A percentile compares a stretch with the other conserved stretches of the same genome.
These are phyloP conservation scores for Neurospora tetraspora DNA, from an alignment of 495 filamentous ascomycete genomes.

Conservation along the genomic window DNA sequence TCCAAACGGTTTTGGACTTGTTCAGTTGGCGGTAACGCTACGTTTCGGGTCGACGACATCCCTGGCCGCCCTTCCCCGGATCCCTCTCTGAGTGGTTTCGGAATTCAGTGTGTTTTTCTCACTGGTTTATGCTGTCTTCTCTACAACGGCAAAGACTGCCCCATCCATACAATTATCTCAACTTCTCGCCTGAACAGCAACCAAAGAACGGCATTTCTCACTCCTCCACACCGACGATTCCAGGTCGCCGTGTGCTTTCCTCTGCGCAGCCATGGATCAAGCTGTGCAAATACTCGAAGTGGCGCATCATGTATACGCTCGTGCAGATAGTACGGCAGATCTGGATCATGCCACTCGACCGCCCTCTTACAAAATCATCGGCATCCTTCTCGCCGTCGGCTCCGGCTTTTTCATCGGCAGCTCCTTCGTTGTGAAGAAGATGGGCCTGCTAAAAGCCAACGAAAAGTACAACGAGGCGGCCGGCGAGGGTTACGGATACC, in stretches of 20 bases:
- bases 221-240: slow-evolving; percentile 6
- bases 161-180: not conserved
- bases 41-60: not conserved
- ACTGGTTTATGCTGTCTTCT: not conserved
- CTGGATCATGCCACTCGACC: slow-evolving; percentile 17
- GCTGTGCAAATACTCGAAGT: slow-evolving; percentile 27
- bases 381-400: slow-evolving; percentile 74
- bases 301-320: slow-evolving; percentile 33
- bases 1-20: not conserved
- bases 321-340: slow-evolving; percentile 19
- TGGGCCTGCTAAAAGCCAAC: slow-evolving; percentile 82
- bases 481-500: slow-evolving; percentile 94
- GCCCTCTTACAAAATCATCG: slow-evolving; percentile 69
- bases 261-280: slow-evolving; percentile 28
- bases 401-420: slow-evolving; percentile 91
- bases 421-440: slow-evolving; percentile 94
- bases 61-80: not conserved
- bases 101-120: not conserved
- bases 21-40: not conserved
- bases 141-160: not conserved
- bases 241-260: slow-evolving; percentile 11
- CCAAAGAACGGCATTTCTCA: not conserved
- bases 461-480: slow-evolving; percentile 94
- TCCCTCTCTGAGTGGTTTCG: not conserved
- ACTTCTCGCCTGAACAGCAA: not conserved